Evolutionary conservation across 179 eudicot species (phyloP).

Genomic region (Camellia oleifera): DNA sequence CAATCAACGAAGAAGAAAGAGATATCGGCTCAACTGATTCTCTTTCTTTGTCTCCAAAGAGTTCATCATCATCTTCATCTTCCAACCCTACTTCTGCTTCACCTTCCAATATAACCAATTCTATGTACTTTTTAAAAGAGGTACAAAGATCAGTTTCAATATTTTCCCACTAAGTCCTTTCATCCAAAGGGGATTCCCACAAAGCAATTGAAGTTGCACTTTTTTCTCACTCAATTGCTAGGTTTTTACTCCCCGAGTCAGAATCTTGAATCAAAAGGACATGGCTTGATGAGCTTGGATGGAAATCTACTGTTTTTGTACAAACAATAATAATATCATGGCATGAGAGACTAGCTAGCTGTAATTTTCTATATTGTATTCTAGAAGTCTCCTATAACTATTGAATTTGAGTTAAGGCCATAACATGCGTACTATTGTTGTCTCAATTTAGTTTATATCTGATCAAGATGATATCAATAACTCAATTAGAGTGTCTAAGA

Average conservation of each 20-base stretch:
- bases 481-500: no score
- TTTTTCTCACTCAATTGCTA: not conserved
- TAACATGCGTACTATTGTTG: not conserved
- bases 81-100: conserved; percentile 14
- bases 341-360: conserved; percentile 2
- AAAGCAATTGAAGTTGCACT: not conserved
- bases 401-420: not conserved
- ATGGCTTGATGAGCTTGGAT: not conserved
- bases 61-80: not conserved
- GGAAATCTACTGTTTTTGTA: conserved; percentile 3
- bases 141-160: conserved; percentile 17
- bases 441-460: not conserved
- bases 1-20: conserved; percentile 38
- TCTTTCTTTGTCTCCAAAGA: conserved; percentile 9
- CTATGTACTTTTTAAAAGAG: conserved; percentile 15
- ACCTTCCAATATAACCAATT: conserved; percentile 13
- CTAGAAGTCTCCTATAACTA: not conserved
- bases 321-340: not conserved
- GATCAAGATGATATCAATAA: no score
- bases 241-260: not conserved
- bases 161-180: conserved; percentile 8
- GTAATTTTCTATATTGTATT: not conserved
- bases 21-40: conserved; percentile 17
- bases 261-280: not conserved
- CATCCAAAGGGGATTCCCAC: not conserved